A percentile compares a stretch with the other conserved stretches of the same genome.
phyloP scores from a whole-genome alignment of 2,329 filamentous ascomycete genomes.

The Trichoderma cornu-damae region DNA sequence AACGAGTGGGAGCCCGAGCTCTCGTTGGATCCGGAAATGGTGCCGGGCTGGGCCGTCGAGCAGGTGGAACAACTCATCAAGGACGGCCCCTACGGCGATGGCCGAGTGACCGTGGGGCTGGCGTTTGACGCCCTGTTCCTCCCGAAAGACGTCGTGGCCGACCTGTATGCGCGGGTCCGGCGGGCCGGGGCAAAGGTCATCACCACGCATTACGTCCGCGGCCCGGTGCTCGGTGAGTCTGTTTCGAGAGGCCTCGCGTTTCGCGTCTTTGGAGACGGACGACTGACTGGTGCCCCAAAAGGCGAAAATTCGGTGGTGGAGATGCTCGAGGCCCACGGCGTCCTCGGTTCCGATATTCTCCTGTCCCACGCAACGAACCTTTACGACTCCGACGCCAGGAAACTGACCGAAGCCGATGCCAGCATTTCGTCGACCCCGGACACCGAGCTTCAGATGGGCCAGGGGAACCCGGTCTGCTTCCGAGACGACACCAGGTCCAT shows the following conservation, averaged over 20 bases:
- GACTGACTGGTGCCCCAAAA: not conserved
- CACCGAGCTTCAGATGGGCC: constrained; percentile 48
- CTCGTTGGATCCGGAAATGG: constrained; percentile 24
- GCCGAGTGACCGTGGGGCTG: constrained; percentile 38
- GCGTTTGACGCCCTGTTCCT: constrained; percentile 41
- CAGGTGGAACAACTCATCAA: constrained; percentile 29
- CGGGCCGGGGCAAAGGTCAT: constrained; percentile 36
- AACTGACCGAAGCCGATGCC: constrained; percentile 31
- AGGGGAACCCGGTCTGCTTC: constrained; percentile 25
- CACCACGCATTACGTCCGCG: constrained; percentile 27
- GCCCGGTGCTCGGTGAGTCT: not conserved
- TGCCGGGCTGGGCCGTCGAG: constrained; percentile 35
- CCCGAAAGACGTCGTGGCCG: constrained; percentile 33
- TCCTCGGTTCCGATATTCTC: constrained; percentile 20
- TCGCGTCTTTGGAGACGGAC: not conserved
- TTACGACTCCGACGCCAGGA: constrained; percentile 30
- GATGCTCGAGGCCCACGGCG: not conserved
- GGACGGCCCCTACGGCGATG: not conserved
- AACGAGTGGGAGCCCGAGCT: constrained; percentile 30
- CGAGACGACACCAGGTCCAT: constrained; percentile 20
- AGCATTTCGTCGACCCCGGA: constrained; percentile 43
- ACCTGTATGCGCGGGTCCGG: constrained; percentile 35
- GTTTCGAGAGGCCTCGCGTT: not conserved
- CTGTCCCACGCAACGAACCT: constrained; percentile 30
- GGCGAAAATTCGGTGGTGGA: constrained; percentile 4